Evolutionary conservation across 164 flowering plant genomes (phyloP).

Genomic region (Sedum album): DNA sequence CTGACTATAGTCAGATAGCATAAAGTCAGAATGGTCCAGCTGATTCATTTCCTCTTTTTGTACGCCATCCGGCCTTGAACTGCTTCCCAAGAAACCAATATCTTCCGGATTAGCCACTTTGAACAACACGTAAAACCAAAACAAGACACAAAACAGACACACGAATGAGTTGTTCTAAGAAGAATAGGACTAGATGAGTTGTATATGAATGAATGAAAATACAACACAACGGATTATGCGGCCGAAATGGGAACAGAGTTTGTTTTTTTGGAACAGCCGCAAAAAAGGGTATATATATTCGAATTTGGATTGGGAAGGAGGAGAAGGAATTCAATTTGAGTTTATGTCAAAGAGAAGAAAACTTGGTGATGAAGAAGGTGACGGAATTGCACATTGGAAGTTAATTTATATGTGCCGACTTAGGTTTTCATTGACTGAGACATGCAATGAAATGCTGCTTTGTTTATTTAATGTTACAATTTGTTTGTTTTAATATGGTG

Average conservation of each 20-base stretch:
- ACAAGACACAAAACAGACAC: not conserved
- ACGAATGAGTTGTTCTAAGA: no score
- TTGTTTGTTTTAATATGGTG: not conserved
- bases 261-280: not conserved
- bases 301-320: not conserved
- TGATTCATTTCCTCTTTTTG: not conserved
- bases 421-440: not conserved
- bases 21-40: not conserved
- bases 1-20: not conserved
- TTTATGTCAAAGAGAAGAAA: not conserved
- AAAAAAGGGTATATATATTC: not conserved
- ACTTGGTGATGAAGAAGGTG: conserved; percentile 8
- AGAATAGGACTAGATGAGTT: no score
- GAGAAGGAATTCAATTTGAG: not conserved
- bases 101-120: conserved; percentile 6
- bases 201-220: no score
- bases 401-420: not conserved
- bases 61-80: not conserved
- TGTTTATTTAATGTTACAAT: no score
- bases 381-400: not conserved
- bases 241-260: not conserved
- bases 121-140: not conserved
- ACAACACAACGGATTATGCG: no score
- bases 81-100: not conserved
- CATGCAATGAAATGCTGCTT: not conserved